Evolutionary conservation across 2,329 filamentous ascomycete genomes (phyloP).

Genomic region (Colletotrichum orchidophilum): DNA sequence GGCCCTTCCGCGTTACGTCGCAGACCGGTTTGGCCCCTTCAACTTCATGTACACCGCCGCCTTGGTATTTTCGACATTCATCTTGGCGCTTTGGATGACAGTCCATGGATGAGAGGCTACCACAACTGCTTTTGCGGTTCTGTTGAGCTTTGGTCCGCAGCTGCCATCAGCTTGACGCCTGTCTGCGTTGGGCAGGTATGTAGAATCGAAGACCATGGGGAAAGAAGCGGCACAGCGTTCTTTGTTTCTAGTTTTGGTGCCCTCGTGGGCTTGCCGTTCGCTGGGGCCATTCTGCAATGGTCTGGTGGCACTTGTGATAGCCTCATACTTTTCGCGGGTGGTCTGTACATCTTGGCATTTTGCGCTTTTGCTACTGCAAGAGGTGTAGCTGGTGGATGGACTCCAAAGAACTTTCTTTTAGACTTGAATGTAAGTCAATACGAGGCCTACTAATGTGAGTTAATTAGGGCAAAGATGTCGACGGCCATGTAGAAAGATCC

Average conservation of each 20-base stretch:
- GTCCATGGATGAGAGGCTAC: constrained; percentile 54
- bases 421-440: neutral
- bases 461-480: no score
- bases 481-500: no score
- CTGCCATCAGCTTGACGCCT: constrained; percentile 75
- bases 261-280: constrained; percentile 67
- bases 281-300: constrained; percentile 60
- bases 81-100: constrained; percentile 72
- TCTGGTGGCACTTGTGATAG: constrained; percentile 59
- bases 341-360: constrained; percentile 57
- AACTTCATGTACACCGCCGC: constrained; percentile 74
- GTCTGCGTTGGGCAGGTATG: constrained; percentile 79
- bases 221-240: constrained; percentile 76
- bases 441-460: neutral
- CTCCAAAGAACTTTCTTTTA: neutral
- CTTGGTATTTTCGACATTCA: constrained; percentile 49
- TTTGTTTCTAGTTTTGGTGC: constrained; percentile 71
- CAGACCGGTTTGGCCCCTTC: constrained; percentile 75
- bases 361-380: constrained; percentile 37
- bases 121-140: constrained; percentile 67
- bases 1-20: constrained; percentile 72
- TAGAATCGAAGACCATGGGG: constrained; percentile 73
- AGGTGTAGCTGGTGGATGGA: constrained; percentile 37
- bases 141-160: constrained; percentile 79
- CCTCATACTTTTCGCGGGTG: constrained; percentile 62